Percentiles rank a stretch among this genome's conserved stretches.
phyloP scores from a whole-genome alignment of 345 rosid species.

The Hibiscus syriacus region DNA sequence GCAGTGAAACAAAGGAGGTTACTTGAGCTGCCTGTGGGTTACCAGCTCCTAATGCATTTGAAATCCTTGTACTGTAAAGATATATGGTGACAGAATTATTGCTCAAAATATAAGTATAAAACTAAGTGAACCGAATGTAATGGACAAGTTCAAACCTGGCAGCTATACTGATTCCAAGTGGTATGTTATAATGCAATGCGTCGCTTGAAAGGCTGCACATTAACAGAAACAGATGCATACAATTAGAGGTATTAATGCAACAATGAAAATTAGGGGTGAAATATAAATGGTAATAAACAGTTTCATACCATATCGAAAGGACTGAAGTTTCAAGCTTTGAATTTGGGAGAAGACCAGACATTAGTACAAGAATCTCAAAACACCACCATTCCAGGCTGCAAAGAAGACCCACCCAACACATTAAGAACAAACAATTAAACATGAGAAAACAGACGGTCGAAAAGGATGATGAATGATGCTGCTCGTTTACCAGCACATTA shows the following conservation, averaged over 20 bases:
- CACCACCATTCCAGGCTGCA: conserved; percentile 60
- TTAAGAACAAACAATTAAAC: neutral
- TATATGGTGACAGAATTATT: neutral
- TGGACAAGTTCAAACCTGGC: conserved; percentile 14
- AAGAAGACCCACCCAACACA: neutral
- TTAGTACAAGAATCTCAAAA: conserved; percentile 42
- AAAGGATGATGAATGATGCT: neutral
- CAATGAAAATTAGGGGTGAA: no score
- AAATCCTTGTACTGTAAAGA: conserved; percentile 28
- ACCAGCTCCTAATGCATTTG: conserved; percentile 38
- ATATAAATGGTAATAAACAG: no score
- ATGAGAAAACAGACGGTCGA: neutral
- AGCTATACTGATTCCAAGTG: conserved; percentile 26
- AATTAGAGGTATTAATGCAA: no score
- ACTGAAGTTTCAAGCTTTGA: conserved; percentile 49
- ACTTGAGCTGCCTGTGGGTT: conserved; percentile 28
- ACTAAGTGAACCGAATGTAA: no score
- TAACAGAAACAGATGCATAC: no score
- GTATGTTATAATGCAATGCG: conserved; percentile 26
- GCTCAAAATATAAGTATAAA: no score
- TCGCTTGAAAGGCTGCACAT: conserved; percentile 25
- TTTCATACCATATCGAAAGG: conserved; percentile 45
- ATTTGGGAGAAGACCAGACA: conserved; percentile 46
- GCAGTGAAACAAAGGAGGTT: conserved; percentile 14
- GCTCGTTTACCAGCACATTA: conserved; percentile 45